Evolutionary conservation across 345 rosid genomes (phyloP).

Genomic region (Lenwebbia sp.): DNA sequence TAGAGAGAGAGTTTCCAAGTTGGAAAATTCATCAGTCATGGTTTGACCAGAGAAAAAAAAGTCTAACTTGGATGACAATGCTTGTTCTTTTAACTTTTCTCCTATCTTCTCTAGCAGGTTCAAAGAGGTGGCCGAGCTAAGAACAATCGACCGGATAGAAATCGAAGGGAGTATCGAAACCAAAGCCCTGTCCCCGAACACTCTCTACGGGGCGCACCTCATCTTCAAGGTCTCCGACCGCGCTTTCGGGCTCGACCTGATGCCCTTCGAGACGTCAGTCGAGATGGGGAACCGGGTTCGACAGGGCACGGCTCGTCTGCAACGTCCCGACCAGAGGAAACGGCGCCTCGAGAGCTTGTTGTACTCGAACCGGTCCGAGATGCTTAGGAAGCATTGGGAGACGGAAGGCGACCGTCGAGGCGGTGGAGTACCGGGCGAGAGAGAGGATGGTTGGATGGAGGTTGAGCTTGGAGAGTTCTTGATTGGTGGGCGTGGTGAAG

Average conservation of each 20-base stretch:
- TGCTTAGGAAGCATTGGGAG: background rate
- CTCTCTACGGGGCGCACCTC: constrained; percentile 41
- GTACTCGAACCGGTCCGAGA: background rate
- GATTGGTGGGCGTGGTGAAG: constrained; percentile 3
- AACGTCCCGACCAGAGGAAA: background rate
- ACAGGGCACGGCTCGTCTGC: constrained; percentile 4
- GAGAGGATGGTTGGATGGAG: constrained; percentile 74
- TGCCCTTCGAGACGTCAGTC: constrained; percentile 31
- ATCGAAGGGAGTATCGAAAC: constrained; percentile 23
- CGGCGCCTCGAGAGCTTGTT: background rate
- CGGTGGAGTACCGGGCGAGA: constrained; percentile 7
- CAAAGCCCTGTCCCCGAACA: constrained; percentile 27
- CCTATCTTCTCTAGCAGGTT: constrained; percentile 7
- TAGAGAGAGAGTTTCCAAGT: background rate
- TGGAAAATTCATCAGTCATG: background rate
- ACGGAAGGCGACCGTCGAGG: background rate
- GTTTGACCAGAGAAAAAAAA: background rate
- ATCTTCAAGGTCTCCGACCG: constrained; percentile 20
- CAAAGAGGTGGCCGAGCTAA: constrained; percentile 22
- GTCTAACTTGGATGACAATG: background rate
- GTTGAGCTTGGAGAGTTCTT: constrained; percentile 60
- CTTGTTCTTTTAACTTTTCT: background rate
- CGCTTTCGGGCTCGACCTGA: constrained; percentile 39
- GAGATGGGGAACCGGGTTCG: background rate
- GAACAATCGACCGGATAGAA: constrained; percentile 17